phyloP scores from a whole-genome alignment of 345 rosid genomes.

The Salix exigua region DNA sequence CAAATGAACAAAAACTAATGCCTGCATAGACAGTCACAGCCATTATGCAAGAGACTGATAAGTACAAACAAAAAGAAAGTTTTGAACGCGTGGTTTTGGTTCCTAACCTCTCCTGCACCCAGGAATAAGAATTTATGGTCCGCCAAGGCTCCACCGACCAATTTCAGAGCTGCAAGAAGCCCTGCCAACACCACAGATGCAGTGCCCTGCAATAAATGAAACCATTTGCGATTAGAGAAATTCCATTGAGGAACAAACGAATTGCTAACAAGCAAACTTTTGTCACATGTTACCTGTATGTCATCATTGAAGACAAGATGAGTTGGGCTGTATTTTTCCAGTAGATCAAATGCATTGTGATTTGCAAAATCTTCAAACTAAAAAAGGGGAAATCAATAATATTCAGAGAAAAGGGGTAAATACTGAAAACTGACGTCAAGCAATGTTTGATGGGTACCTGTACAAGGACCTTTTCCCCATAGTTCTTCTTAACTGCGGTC shows the following conservation, averaged over 20 bases:
- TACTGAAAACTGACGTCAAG: neutral
- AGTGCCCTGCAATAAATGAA: conserved; percentile 60
- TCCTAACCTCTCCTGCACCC: conserved; percentile 91
- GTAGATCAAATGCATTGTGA: conserved; percentile 87
- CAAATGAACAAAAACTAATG: neutral
- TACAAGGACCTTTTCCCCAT: conserved; percentile 82
- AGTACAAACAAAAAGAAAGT: neutral
- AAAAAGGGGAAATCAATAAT: conserved; percentile 11
- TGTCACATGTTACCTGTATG: conserved; percentile 54
- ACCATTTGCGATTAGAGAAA: neutral
- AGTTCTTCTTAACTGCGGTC: conserved; percentile 85
- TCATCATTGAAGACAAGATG: conserved; percentile 98
- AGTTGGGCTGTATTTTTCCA: conserved; percentile 60
- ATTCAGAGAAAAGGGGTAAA: neutral
- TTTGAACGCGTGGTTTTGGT: neutral
- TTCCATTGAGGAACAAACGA: neutral
- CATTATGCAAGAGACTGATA: neutral
- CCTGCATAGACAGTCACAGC: neutral
- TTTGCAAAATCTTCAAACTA: conserved; percentile 99
- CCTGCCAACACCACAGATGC: conserved; percentile 94
- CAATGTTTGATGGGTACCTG: conserved; percentile 43
- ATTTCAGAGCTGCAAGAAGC: conserved; percentile 68
- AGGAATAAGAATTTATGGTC: conserved; percentile 86
- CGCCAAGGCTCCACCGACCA: conserved; percentile 59
- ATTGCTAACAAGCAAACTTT: neutral